phyloP scores from a whole-genome alignment of 78 protist genomes.

The Dictyostelium citrinum region DNA sequence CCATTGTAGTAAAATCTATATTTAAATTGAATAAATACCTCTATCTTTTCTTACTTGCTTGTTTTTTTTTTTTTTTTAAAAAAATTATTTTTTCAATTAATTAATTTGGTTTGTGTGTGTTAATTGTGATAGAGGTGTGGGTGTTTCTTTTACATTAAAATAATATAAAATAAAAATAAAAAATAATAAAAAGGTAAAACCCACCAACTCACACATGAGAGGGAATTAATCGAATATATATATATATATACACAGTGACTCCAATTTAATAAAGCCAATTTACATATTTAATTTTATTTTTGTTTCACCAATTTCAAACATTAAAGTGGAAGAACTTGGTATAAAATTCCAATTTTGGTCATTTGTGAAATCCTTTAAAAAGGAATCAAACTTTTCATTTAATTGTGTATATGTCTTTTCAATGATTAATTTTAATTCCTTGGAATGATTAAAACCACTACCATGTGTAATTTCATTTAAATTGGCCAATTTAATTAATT shows the following conservation, averaged over 20 bases:
- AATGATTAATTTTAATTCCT: neutral
- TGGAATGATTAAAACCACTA: neutral
- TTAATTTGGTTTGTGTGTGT: neutral
- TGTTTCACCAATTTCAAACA: conserved; percentile 1
- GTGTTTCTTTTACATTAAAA: neutral
- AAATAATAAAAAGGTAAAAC: neutral
- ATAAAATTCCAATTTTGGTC: neutral
- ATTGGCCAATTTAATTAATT: neutral
- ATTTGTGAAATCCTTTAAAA: neutral
- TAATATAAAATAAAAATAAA: neutral
- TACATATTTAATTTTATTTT: neutral
- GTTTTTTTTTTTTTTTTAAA: no score
- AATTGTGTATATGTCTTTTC: neutral
- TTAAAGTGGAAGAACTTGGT: neutral
- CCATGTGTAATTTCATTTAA: neutral
- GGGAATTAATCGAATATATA: neutral
- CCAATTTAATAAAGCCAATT: neutral
- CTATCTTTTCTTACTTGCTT: neutral
- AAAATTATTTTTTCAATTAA: neutral
- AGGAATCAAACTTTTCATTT: neutral
- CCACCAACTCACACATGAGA: neutral
- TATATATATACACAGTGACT: neutral
- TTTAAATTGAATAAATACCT: neutral
- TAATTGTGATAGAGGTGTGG: neutral
- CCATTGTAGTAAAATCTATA: neutral